Base-by-base conservation (phyloP, 495 filamentous ascomycete genomes). In the Penicillium coffeae region DNA sequence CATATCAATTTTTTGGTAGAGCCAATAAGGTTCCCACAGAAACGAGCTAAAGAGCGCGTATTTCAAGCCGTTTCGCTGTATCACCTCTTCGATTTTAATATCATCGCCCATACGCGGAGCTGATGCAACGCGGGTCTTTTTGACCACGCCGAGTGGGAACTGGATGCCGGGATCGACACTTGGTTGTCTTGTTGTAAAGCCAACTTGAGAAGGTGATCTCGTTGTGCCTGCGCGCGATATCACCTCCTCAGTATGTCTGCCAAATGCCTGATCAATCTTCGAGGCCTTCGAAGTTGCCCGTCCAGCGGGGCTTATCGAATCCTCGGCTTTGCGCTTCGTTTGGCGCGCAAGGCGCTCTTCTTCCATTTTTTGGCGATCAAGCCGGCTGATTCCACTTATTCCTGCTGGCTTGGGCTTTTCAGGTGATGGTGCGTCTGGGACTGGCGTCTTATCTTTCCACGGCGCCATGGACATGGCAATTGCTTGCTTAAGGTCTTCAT, bases 11-110 rank as follows among this genome's bases (percentile, higher is more conserved):
- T 90, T 90, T 0, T 58, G 60, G 9, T 83, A 73, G 3, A 90
- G 48, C 88, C 88, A 91, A 8, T 83, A 75, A 14, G 83, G 76
- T 55, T 96, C 87, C 84, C 89, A 90, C 55, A 92, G 78, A 50
- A 86, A 98, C 1, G 92, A 86, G 52, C 89, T 93, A 2, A 98
- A 66, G 1, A 97, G 78, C 0, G 90, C 93, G 16, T 89, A 70
- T 15, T 84, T 70, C 0, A 96, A 74, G 30, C 85, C 76, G 4
- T 75, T 62, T 34, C 78, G 80, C 60, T 94, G 86, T 0, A 98
- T 65, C 1, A 96, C 84, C 58, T 97, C 93, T 60, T 96, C 90
- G 34, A 98, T 82, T 54, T 83, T 94, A 57, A 97, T 89, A 46
- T 95, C 90, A 37, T 91, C 74, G 1, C 67, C 75, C 0, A 54